These are phyloP conservation scores for Leishmania aethiopica DNA, from an alignment of 208 protist species.

Conservation along the genomic window DNA sequence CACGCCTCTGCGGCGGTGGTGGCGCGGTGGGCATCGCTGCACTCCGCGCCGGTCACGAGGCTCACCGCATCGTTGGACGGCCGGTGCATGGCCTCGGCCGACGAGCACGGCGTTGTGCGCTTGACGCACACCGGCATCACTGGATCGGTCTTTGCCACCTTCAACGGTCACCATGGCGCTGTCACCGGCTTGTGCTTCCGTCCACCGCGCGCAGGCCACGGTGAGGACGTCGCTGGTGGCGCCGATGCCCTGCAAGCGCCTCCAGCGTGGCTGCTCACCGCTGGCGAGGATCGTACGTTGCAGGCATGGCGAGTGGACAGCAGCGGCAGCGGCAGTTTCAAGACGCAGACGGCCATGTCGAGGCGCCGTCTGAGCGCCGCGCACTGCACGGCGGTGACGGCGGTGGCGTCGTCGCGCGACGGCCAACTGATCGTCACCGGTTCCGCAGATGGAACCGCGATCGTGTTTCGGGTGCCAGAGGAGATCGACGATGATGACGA, in stretches of 20 bases:
- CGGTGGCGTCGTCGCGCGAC: conserved; percentile 47
- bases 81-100: conserved; percentile 68
- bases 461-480: conserved; percentile 48
- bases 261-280: conserved; percentile 30
- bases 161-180: conserved; percentile 71
- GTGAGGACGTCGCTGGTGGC: conserved; percentile 1
- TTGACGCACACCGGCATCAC: conserved; percentile 65
- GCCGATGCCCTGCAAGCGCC: conserved; percentile 12
- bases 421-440: conserved; percentile 66
- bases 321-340: not conserved
- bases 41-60: conserved; percentile 61
- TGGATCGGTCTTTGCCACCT: conserved; percentile 48
- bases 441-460: conserved; percentile 54
- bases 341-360: conserved; percentile 1
- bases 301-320: conserved; percentile 49
- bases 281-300: conserved; percentile 49
- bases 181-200: conserved; percentile 63
- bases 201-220: conserved; percentile 3
- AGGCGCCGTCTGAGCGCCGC: conserved; percentile 20
- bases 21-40: conserved; percentile 42
- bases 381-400: conserved; percentile 63
- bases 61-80: conserved; percentile 70
- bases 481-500: not conserved
- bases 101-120: conserved; percentile 67
- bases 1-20: conserved; percentile 48